phyloP scores from a whole-genome alignment of 257 asterid species.

The Echium plantagineum region DNA sequence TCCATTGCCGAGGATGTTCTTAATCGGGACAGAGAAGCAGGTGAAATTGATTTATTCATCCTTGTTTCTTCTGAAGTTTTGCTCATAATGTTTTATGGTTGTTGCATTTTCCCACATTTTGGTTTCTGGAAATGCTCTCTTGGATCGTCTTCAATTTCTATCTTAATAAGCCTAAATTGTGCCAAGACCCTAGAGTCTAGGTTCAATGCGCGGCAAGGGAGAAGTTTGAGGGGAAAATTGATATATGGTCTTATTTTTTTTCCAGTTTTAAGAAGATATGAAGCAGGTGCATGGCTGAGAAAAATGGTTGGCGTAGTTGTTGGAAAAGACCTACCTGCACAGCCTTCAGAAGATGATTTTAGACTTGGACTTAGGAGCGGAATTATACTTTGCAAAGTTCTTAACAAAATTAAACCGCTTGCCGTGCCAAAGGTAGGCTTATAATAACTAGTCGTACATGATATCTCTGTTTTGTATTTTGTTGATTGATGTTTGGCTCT shows the following conservation, averaged over 20 bases:
- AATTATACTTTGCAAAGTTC: conserved; percentile 76
- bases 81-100: background rate
- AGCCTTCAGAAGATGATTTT: conserved; percentile 89
- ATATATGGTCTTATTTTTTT: conserved; percentile 6
- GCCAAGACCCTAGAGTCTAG: too few species aligned
- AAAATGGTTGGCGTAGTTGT: conserved; percentile 80
- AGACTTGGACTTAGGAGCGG: conserved; percentile 82
- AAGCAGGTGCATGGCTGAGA: conserved; percentile 78
- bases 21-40: conserved; percentile 42
- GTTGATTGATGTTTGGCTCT: conserved; percentile 2
- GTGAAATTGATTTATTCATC: background rate
- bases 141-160: background rate
- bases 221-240: conserved; percentile 6
- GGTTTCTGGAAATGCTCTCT: background rate
- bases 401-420: conserved; percentile 72
- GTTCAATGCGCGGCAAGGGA: too few species aligned
- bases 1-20: conserved; percentile 63
- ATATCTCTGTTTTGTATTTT: conserved; percentile 7
- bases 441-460: background rate
- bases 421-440: conserved; percentile 61
- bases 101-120: background rate
- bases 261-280: conserved; percentile 78
- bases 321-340: conserved; percentile 82
- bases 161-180: background rate
- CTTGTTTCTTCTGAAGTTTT: background rate